These are phyloP conservation scores for Volvox reticuliferus DNA, from an alignment of 139 green algal genomes.

Conservation along the genomic window DNA sequence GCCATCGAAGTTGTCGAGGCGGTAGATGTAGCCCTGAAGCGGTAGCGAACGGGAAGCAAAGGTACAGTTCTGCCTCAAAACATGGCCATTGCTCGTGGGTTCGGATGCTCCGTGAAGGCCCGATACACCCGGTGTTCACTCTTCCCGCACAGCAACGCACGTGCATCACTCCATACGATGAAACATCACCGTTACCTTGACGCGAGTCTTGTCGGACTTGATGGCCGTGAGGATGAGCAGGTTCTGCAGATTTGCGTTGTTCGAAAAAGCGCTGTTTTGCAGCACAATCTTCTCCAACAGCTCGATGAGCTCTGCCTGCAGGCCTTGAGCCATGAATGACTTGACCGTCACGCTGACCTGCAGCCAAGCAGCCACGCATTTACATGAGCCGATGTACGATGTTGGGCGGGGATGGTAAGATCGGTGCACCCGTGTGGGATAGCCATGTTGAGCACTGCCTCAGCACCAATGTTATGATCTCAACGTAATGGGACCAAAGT, in stretches of 20 bases:
- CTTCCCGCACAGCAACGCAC: too few relatives aligned
- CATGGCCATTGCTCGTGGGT: too few relatives aligned
- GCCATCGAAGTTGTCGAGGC: constrained; percentile 99
- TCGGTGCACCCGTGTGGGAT: too few relatives aligned
- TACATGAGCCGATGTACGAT: too few relatives aligned
- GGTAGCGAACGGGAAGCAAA: neutral
- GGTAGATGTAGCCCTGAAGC: constrained; percentile 98
- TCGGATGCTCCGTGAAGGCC: too few relatives aligned
- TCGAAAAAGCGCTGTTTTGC: constrained; percentile 96
- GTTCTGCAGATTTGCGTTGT: constrained; percentile 99
- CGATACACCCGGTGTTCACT: too few relatives aligned
- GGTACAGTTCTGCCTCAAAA: too few relatives aligned
- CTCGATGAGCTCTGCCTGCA: constrained; percentile 98
- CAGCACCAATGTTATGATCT: too few relatives aligned
- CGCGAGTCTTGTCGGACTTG: constrained; percentile 88
- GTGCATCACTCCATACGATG: too few relatives aligned
- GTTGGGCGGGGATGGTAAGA: too few relatives aligned
- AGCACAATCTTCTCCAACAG: constrained; percentile 99
- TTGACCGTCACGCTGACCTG: constrained; percentile 96
- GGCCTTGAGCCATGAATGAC: constrained; percentile 97
- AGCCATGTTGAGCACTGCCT: too few relatives aligned
- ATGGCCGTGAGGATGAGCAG: constrained; percentile 98
- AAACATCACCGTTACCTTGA: constrained; percentile 39
- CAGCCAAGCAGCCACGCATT: neutral
- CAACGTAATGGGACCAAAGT: too few relatives aligned